These are phyloP conservation scores for Erysimum cheiranthoides DNA, from an alignment of 345 rosid species.

Conservation along the genomic window DNA sequence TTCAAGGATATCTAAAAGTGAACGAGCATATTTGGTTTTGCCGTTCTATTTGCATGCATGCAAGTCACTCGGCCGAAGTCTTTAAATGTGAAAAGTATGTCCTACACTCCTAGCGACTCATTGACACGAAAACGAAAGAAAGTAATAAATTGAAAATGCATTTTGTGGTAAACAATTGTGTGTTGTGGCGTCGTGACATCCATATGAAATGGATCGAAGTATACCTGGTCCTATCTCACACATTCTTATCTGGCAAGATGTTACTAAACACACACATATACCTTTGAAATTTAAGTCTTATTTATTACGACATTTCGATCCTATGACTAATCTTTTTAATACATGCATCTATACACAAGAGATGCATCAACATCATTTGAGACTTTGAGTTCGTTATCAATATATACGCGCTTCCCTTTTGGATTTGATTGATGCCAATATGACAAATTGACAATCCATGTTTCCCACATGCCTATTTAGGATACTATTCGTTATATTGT, in stretches of 20 bases:
- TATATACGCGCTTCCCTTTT: background rate
- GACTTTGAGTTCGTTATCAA: too few relatives aligned
- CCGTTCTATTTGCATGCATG: too few relatives aligned
- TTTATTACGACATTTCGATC: too few relatives aligned
- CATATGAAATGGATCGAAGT: conserved; percentile 1
- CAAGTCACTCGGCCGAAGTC: too few relatives aligned
- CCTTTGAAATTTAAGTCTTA: background rate
- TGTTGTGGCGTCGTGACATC: conserved; percentile 13
- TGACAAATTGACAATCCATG: background rate
- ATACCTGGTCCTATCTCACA: conserved; percentile 4
- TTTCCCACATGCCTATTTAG: background rate
- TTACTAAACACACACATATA: background rate
- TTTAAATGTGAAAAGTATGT: too few relatives aligned
- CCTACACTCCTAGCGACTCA: too few relatives aligned
- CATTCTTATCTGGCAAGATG: conserved; percentile 17
- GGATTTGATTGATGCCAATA: background rate
- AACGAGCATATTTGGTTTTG: background rate
- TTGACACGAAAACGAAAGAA: too few relatives aligned
- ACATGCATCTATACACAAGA: too few relatives aligned
- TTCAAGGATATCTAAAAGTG: background rate
- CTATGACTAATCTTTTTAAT: too few relatives aligned
- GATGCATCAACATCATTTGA: too few relatives aligned
- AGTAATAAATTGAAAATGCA: too few relatives aligned
- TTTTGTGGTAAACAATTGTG: background rate
- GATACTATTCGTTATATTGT: background rate